Percentiles rank a stretch among this genome's conserved stretches.
phyloP scores from a whole-genome alignment of 352 stramenopile genomes.

The Phytopythium boreale region DNA sequence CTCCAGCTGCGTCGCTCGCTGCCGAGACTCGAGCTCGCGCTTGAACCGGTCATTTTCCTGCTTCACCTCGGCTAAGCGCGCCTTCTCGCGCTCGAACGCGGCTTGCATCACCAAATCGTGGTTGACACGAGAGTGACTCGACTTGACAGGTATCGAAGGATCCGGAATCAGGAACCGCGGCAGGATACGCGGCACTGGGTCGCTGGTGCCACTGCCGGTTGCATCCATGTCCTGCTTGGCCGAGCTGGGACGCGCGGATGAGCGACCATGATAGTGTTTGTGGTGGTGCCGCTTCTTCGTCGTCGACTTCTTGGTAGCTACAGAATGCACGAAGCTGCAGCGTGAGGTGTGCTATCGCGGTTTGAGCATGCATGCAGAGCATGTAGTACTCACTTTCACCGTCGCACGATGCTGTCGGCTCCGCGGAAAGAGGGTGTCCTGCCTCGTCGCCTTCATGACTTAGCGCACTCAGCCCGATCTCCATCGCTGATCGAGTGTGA shows the following conservation, averaged over 20 bases:
- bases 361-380: neutral
- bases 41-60: slow-evolving; percentile 14
- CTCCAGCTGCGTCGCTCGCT: slow-evolving; percentile 33
- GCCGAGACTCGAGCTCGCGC: slow-evolving; percentile 13
- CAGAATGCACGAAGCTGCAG: neutral
- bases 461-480: neutral
- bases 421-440: neutral
- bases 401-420: neutral
- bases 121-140: slow-evolving; percentile 14
- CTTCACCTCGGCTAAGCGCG: slow-evolving; percentile 17
- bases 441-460: neutral
- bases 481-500: neutral
- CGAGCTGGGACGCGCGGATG: neutral
- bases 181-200: slow-evolving; percentile 24
- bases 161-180: slow-evolving; percentile 50
- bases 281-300: slow-evolving; percentile 1
- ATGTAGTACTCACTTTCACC: neutral
- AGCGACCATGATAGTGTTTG: neutral
- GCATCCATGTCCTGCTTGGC: slow-evolving; percentile 3
- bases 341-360: neutral
- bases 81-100: slow-evolving; percentile 28
- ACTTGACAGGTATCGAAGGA: slow-evolving; percentile 12
- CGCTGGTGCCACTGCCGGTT: slow-evolving; percentile 1
- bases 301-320: neutral
- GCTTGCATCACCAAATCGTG: slow-evolving; percentile 26